Percentiles rank a stretch among this genome's conserved stretches.
phyloP scores from a whole-genome alignment of 1,284 basidiomycete genomes.

The Leccinum insigne region DNA sequence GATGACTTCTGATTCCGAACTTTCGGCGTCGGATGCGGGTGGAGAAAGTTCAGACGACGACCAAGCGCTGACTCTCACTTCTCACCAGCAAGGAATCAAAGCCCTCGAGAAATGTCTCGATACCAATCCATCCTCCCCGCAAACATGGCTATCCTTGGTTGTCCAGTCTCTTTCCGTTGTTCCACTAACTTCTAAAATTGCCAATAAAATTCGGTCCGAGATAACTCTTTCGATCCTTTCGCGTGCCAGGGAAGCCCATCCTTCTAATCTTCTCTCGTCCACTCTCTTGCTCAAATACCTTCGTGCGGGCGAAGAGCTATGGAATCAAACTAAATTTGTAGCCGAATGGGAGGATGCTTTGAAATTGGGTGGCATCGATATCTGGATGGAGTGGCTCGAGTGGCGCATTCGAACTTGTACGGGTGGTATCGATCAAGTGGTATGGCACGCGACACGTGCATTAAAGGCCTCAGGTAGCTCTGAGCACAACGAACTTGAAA shows the following conservation, averaged over 20 bases:
- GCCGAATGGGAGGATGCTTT: slow-evolving; percentile 76
- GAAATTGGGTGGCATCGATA: slow-evolving; percentile 46
- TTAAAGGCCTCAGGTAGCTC: slow-evolving; percentile 38
- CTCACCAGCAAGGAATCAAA: slow-evolving; percentile 59
- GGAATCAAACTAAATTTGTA: slow-evolving; percentile 52
- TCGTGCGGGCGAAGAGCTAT: slow-evolving; percentile 69
- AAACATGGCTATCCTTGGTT: slow-evolving; percentile 68
- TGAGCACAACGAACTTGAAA: slow-evolving; percentile 51
- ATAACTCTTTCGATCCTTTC: slow-evolving; percentile 66
- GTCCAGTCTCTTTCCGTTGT: slow-evolving; percentile 59
- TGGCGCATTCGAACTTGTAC: slow-evolving; percentile 57
- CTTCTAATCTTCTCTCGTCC: slow-evolving; percentile 49
- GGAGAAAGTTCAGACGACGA: slow-evolving; percentile 36
- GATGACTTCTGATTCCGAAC: slow-evolving; percentile 43
- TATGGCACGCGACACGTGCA: slow-evolving; percentile 48
- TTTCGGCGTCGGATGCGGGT: slow-evolving; percentile 39
- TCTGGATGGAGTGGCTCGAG: slow-evolving; percentile 77
- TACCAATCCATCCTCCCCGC: slow-evolving; percentile 49
- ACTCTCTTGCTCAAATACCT: slow-evolving; percentile 63
- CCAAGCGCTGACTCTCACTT: slow-evolving; percentile 40
- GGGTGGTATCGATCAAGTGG: slow-evolving; percentile 50
- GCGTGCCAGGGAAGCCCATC: slow-evolving; percentile 60
- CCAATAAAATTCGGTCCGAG: slow-evolving; percentile 63
- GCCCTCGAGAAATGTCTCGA: slow-evolving; percentile 56
- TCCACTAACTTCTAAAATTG: slow-evolving; percentile 62